A percentile compares a stretch with the other conserved stretches of the same genome.
phyloP scores from a whole-genome alignment of 1,284 basidiomycete genomes.

The Phellinidium pouzarii region DNA sequence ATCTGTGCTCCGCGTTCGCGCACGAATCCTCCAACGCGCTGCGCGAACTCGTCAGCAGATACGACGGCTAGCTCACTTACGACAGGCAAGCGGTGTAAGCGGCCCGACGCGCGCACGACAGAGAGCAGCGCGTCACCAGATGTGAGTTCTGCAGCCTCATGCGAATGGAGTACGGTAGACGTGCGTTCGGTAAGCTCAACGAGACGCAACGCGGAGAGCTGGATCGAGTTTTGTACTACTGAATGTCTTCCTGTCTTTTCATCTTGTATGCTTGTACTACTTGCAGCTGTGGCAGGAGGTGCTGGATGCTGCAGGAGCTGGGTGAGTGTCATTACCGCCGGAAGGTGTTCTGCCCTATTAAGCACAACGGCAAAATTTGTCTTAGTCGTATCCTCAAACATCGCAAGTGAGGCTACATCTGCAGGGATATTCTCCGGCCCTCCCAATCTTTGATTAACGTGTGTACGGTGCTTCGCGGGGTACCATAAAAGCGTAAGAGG shows the following conservation, averaged over 20 bases:
- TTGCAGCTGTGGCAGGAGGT: conserved; percentile 1
- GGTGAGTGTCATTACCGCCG: conserved; percentile 58
- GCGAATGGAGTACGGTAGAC: conserved; percentile 78
- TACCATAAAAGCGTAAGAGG: conserved; percentile 76
- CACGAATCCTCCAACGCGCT: conserved; percentile 62
- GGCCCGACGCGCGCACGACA: conserved; percentile 77
- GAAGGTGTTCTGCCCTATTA: conserved; percentile 81
- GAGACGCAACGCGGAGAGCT: conserved; percentile 75
- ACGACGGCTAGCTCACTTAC: conserved; percentile 63
- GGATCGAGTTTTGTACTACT: conserved; percentile 26
- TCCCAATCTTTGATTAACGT: conserved; percentile 23
- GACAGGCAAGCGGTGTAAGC: conserved; percentile 64
- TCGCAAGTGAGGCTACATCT: conserved; percentile 15
- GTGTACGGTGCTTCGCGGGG: conserved; percentile 40
- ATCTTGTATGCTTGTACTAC: conserved; percentile 10
- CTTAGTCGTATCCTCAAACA: conserved; percentile 37
- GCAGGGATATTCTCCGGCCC: background rate
- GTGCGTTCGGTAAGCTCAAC: conserved; percentile 85
- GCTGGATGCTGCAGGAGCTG: conserved; percentile 45
- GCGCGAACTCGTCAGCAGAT: conserved; percentile 61
- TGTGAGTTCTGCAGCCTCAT: conserved; percentile 63
- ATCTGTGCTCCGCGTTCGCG: conserved; percentile 58
- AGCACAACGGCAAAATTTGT: conserved; percentile 73
- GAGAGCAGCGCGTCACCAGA: conserved; percentile 75
- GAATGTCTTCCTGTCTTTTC: conserved; percentile 21